Conservation (phyloP, 768 basidiomycete genomes). For the Clavulina sp. region DNA sequence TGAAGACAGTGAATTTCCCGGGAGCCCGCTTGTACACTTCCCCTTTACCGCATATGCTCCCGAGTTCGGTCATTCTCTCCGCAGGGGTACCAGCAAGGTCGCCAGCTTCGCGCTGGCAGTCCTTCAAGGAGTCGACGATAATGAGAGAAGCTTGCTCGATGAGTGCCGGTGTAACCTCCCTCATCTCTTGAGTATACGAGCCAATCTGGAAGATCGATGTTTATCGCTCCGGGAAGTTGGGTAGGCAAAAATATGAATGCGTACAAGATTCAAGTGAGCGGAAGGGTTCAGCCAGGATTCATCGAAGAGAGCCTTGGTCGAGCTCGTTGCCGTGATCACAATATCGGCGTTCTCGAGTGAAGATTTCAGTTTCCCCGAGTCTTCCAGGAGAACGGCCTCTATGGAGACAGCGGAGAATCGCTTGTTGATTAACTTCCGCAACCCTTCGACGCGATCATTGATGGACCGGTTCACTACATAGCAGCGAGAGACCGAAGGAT, state of each 20-base stretch:
- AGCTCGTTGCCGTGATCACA: conserved; percentile 60
- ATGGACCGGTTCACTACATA: conserved; percentile 46
- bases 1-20: conserved; percentile 54
- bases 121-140: conserved; percentile 57
- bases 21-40: not conserved
- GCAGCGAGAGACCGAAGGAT: conserved; percentile 33
- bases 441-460: conserved; percentile 29
- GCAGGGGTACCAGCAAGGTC: conserved; percentile 48
- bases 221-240: not conserved
- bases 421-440: conserved; percentile 20
- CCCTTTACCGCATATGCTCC: not conserved
- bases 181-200: conserved; percentile 57
- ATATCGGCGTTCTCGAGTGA: conserved; percentile 37
- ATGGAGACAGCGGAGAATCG: conserved; percentile 16
- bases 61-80: not conserved
- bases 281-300: conserved; percentile 42
- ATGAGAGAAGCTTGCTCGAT: conserved; percentile 37
- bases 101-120: conserved; percentile 62
- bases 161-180: conserved; percentile 46
- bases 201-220: conserved; percentile 7
- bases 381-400: conserved; percentile 13
- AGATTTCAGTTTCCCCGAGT: conserved; percentile 1
- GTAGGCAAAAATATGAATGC: conserved; percentile 15
- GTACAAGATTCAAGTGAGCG: conserved; percentile 58
- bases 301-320: conserved; percentile 51